Base-by-base conservation (phyloP, 495 filamentous ascomycete species). In the Diplogelasinospora grovesii region DNA sequence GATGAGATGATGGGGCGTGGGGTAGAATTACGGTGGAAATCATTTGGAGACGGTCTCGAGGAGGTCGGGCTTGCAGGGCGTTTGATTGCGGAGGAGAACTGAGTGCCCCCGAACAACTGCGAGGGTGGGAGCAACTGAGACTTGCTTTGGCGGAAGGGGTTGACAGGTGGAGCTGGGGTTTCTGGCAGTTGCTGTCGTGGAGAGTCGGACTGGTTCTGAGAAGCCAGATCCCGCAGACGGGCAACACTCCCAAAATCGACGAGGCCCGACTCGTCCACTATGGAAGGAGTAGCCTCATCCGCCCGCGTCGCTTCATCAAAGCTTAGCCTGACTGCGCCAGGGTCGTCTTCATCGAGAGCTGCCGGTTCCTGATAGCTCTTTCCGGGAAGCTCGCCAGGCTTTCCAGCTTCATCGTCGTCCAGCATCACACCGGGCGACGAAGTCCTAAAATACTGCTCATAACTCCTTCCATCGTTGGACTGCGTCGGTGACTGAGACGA, bases 21-120 rank as follows among this genome's bases (percentile, higher is more conserved):
- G 10, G 65, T 64, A 0, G 53, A 40, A 19, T 63, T 62, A 2
- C 52, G 52, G 15, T 43, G 42, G 20, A 67, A 66, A 6, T 62
- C 46, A 26, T 64, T 49, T 0, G 68, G 68, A 1, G 69, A 73
- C 0, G 69, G 69, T 2, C 69, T 63, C 3, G 69, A 73, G 3
- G 68, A 71, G 11, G 69, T 71, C 10, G 69, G 69, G 41, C 69
- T 73, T 21, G 47, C 51, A 19, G n/a, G n/a, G n/a, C 53, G 46
- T 33, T 64, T 68, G 9, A 63, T 32, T 8, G 57, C 60, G 7
- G 68, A 70, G 18, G 67, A 65, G 22, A 57, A 63, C 39, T 68
- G 69, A 0, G 69, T 73, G 20, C 60, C 56, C 5, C 46, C 52
- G 36, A 73, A 73, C 13, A 73, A 44, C 45, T 71, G 68, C 10